Evolutionary conservation across 768 basidiomycete species (phyloP).

Genomic region (Asterophora parasitica): DNA sequence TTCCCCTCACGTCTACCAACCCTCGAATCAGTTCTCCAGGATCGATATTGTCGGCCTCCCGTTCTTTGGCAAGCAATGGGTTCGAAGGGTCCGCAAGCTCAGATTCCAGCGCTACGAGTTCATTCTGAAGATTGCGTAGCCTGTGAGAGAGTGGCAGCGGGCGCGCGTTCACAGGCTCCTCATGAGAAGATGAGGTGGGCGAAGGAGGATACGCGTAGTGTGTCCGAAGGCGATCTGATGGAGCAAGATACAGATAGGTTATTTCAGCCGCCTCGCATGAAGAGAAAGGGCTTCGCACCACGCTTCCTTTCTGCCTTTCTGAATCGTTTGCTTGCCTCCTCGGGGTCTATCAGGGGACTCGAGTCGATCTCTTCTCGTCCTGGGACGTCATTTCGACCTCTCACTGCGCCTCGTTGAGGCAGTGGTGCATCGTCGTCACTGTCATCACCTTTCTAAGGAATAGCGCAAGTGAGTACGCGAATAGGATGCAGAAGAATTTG

Average conservation of each 20-base stretch:
- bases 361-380: constrained; percentile 66
- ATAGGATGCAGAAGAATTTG: constrained; percentile 19
- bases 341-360: constrained; percentile 55
- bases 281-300: constrained; percentile 27
- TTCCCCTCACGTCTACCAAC: constrained; percentile 65
- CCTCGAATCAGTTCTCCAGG: constrained; percentile 74
- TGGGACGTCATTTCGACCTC: constrained; percentile 34
- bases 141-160: constrained; percentile 52
- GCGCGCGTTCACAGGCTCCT: constrained; percentile 27
- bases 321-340: constrained; percentile 69
- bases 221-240: constrained; percentile 45
- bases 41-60: constrained; percentile 58
- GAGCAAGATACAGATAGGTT: neutral
- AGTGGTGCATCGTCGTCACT: constrained; percentile 59
- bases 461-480: constrained; percentile 5
- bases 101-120: constrained; percentile 73
- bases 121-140: constrained; percentile 64
- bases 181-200: constrained; percentile 44
- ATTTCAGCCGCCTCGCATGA: neutral
- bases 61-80: constrained; percentile 55
- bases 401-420: constrained; percentile 33
- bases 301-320: constrained; percentile 63
- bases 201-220: constrained; percentile 71
- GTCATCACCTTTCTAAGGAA: constrained; percentile 51
- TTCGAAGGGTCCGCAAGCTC: constrained; percentile 83